These are phyloP conservation scores for Chrysanthemum seticuspe DNA, from an alignment of 129 eudicot genomes.

Conservation along the genomic window DNA sequence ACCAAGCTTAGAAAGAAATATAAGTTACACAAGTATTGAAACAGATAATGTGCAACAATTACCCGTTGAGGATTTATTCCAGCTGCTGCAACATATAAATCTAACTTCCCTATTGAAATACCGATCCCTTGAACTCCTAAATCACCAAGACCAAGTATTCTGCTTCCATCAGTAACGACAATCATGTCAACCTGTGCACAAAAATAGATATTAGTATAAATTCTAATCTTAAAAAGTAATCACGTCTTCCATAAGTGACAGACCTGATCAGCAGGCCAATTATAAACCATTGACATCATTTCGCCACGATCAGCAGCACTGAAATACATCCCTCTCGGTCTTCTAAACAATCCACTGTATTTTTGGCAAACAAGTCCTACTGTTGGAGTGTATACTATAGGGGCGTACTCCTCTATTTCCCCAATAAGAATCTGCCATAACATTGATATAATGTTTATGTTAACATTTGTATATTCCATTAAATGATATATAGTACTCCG, in stretches of 20 bases:
- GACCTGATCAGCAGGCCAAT: conserved; percentile 98
- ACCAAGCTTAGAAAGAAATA: background rate
- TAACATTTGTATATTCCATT: background rate
- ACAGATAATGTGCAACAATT: conserved; percentile 30
- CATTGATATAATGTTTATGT: background rate
- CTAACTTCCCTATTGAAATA: conserved; percentile 87
- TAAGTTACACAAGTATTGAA: background rate
- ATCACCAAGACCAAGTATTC: conserved; percentile 93
- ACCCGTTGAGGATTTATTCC: conserved; percentile 99
- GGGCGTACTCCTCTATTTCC: conserved; percentile 86
- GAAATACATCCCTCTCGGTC: conserved; percentile 94
- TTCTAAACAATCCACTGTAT: conserved; percentile 85
- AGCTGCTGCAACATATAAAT: conserved; percentile 98
- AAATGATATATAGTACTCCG: background rate
- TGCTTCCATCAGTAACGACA: conserved; percentile 97
- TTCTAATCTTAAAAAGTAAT: background rate
- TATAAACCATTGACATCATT: conserved; percentile 98
- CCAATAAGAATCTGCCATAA: conserved; percentile 62
- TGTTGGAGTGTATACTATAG: conserved; percentile 91
- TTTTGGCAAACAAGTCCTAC: conserved; percentile 96
- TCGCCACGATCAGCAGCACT: conserved; percentile 94
- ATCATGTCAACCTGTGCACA: conserved; percentile 88
- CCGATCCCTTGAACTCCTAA: conserved; percentile 98
- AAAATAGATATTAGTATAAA: background rate
- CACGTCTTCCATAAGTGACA: conserved; percentile 11